Evolutionary conservation across 2,329 filamentous ascomycete species (phyloP), one percentile per base, ranked within the genome.

Genomic region (Curvularia spicifera): DNA sequence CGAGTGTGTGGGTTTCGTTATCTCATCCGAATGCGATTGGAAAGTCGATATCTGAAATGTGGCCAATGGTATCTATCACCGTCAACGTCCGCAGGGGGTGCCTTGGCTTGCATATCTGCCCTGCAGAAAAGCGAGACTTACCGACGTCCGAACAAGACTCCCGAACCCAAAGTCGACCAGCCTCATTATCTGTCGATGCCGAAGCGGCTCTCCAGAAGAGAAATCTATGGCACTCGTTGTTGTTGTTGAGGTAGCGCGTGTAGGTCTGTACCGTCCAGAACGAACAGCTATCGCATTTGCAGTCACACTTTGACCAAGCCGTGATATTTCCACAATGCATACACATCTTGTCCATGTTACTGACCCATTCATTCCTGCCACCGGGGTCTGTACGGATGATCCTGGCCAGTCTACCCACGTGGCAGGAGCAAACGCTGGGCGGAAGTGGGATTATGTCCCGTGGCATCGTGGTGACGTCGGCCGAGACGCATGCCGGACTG

Each of bases 261-360:
- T 74, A 78, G 7, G 70, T 71, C 53, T 63, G 66, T 42, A 72
- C 69, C 8, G 59, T 33, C 26, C 60, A 59, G 6, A 67, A 47
- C 9, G 66, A 64, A 54, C 76, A 78, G 51, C 66, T 76, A 22
- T 71, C 61, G 57, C 76, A 78, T 0, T 46, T 48, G 58, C 69
- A 76, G 18, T 48, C 46, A 56, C 75, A 77, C 18, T 56, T 51
- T 2, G 43, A 20, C 71, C 71, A 74, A 1, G 47, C 64, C 24
- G 66, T 52, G n/a, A 77, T 64, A 3, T 56, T 56, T 15, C 74
- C 72, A 52, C 73, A 74, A 51, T 77, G 74, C 64, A 75, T 73
- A 52, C 76, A 78, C 64, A 77, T 72, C 5, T 61, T 51, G 40
- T 65, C 56, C 28, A 59, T 59, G 10, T 51, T 53, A 48, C 64